Percentiles rank a stretch among this genome's conserved stretches.
Conservation (phyloP, 1,139 yeast species). For the Suhomyces taliae region DNA sequence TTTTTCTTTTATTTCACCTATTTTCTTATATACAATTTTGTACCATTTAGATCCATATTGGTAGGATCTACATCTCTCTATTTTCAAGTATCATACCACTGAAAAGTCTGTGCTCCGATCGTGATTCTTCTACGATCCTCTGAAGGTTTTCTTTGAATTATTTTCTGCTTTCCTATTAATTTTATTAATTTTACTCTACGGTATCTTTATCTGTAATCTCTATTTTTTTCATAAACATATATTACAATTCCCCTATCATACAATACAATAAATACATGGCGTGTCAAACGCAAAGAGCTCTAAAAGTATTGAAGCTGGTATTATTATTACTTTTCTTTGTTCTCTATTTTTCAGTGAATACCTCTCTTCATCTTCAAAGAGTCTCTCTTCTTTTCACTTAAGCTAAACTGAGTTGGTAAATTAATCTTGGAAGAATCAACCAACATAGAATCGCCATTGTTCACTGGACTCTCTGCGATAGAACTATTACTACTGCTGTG, state of each 20-base stretch:
- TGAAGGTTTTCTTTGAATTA: neutral
- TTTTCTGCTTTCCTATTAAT: no score
- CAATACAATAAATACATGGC: neutral
- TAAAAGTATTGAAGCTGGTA: no score
- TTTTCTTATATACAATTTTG: no score
- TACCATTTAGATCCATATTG: no score
- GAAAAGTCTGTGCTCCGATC: no score
- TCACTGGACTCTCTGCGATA: conserved; percentile 21
- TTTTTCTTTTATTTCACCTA: no score
- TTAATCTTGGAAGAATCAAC: conserved; percentile 20
- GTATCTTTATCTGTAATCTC: no score
- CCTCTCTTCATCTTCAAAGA: conserved; percentile 50
- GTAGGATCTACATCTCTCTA: no score
- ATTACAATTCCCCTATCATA: neutral
- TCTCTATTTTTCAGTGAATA: conserved; percentile 27
- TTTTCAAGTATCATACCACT: no score
- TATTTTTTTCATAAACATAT: no score
- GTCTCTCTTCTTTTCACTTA: conserved; percentile 50
- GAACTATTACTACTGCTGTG: conserved; percentile 11
- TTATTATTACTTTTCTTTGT: no score
- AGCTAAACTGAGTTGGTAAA: conserved; percentile 33
- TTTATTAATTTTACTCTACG: no score
- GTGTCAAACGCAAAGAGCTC: neutral
- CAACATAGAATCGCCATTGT: conserved; percentile 10
- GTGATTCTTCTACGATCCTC: neutral